These are phyloP conservation scores for Epichloe elymi DNA, from an alignment of 2,329 filamentous ascomycete genomes.

Conservation along the genomic window DNA sequence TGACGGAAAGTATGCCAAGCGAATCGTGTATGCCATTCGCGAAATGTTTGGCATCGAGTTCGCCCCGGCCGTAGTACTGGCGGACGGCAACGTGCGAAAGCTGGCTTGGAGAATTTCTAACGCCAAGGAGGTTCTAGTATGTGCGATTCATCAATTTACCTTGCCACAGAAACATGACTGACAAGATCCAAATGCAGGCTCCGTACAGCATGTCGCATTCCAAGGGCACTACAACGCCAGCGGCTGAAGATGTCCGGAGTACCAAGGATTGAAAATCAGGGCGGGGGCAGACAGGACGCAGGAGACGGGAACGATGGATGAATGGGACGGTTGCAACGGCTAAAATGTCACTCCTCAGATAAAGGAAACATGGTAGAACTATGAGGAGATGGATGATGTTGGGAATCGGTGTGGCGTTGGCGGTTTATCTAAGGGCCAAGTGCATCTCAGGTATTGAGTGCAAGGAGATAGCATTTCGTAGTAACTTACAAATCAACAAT, in stretches of 20 bases:
- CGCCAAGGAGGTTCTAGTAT: slow-evolving; percentile 84
- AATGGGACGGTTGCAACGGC: background rate
- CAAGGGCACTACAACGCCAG: slow-evolving; percentile 48
- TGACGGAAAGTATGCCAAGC: slow-evolving; percentile 75
- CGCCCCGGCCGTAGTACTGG: slow-evolving; percentile 79
- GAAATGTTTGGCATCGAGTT: slow-evolving; percentile 98
- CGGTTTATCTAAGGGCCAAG: background rate
- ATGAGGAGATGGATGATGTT: background rate
- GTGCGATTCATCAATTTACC: slow-evolving; percentile 19
- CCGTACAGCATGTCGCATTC: slow-evolving; percentile 60
- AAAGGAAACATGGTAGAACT: too few species aligned
- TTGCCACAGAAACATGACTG: background rate
- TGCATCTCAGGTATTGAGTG: background rate
- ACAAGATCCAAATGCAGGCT: slow-evolving; percentile 31
- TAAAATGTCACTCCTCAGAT: too few species aligned
- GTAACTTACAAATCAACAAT: too few species aligned
- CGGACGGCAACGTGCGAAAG: slow-evolving; percentile 81
- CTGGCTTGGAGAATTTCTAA: slow-evolving; percentile 91
- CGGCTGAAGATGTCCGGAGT: slow-evolving; percentile 25
- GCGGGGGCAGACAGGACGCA: too few species aligned
- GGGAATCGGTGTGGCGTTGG: background rate
- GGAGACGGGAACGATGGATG: background rate
- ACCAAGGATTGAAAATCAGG: slow-evolving; percentile 10
- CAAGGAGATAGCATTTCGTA: background rate
- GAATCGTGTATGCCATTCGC: slow-evolving; percentile 86